Evolutionary conservation across 129 eudicot species (phyloP).

Genomic region (Dittrichia graveolens): DNA sequence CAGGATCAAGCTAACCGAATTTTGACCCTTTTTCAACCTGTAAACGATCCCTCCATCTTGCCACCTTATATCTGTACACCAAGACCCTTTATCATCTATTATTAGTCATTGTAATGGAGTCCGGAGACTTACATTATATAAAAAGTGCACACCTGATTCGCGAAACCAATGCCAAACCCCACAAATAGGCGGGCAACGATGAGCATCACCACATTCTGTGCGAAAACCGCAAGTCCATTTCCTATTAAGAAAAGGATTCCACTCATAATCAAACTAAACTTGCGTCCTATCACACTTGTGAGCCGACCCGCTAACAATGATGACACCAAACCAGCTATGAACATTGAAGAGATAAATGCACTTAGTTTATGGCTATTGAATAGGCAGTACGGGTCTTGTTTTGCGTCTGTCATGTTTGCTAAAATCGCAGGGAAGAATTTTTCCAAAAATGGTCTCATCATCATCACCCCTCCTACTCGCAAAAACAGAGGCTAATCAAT

Average conservation of each 20-base stretch:
- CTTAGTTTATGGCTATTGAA: conserved; percentile 41
- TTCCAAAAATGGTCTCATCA: conserved; percentile 45
- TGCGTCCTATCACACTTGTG: conserved; percentile 37
- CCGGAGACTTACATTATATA: conserved; percentile 30
- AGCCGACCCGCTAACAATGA: conserved; percentile 47
- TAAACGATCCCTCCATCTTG: not conserved
- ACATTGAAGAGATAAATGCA: conserved; percentile 49
- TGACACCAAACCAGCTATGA: conserved; percentile 47
- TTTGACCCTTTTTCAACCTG: not conserved
- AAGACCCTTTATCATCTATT: not conserved
- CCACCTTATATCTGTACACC: not conserved
- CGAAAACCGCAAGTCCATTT: conserved; percentile 32
- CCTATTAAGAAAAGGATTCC: conserved; percentile 47
- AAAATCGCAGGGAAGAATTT: conserved; percentile 44
- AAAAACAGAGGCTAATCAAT: not conserved
- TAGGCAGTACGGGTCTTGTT: conserved; percentile 40
- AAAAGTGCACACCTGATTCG: conserved; percentile 57
- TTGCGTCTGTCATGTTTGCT: conserved; percentile 29
- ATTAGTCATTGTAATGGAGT: conserved; percentile 18
- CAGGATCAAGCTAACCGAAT: no score
- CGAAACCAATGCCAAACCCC: conserved; percentile 57
- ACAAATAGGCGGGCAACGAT: conserved; percentile 46
- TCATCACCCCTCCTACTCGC: conserved; percentile 50
- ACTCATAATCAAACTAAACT: conserved; percentile 33
- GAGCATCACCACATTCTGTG: conserved; percentile 37